Base-by-base conservation (phyloP, 352 stramenopile species). In the Phytophthora idaei region DNA sequence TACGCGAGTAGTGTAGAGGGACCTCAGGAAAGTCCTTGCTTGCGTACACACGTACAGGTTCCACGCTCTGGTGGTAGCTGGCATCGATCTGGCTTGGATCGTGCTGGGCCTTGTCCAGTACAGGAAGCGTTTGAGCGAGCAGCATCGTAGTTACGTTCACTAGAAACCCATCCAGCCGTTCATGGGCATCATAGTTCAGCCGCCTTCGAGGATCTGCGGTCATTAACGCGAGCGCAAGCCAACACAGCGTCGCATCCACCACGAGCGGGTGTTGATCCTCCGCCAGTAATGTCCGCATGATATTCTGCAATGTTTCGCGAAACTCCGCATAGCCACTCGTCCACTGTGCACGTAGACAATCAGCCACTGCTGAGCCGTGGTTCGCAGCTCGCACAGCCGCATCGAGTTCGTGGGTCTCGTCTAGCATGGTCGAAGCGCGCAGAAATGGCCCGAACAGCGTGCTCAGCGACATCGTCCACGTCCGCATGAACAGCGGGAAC, bases 391-490 rank as follows among this genome's bases (percentile, higher is more conserved):
- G 59, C 15, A 80, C 64, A 31, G 66, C 78, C 7, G 79, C 48
- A 42, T 83, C 76, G n/a, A 88, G 75, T 32, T 82, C 74, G 9
- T 77, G 73, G 5, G 72, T 72, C 21, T 90, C 81, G 31, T 92
- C 76, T 1, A 81, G 76, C 67, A 93, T 85, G n/a, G 76, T 90
- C 14, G 81, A 87, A 46, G 74, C 81, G 12, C 85, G 77, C 31
- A 93, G 68, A 64, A 93, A 81, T 48, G 83, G 80, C 0, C 85
- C 85, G 11, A 93, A 41, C 32, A 90, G 67, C 42, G 86, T 87
- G 59, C 78, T 82, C 37, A 81, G 41, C 11, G 81, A 79, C 57
- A 90, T 78, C 8, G 74, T 79, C 76, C 74, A 80, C 29, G 73
- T 76, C 14, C 71, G 65, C 58, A 77, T 79, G 51, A 80, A 79